phyloP scores from a whole-genome alignment of 306 rosid genomes.

The Potentilla sterilis region DNA sequence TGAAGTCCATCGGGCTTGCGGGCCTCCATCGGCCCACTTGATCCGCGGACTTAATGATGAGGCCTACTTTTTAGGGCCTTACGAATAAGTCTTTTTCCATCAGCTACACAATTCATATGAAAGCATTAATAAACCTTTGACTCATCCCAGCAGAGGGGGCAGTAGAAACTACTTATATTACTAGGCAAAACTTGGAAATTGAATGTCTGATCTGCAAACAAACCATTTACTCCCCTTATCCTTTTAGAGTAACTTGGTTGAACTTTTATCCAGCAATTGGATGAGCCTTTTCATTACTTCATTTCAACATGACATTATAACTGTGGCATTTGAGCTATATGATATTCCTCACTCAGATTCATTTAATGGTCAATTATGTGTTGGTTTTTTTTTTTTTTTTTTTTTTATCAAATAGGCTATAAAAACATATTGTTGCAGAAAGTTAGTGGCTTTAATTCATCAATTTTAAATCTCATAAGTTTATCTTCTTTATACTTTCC shows the following conservation, averaged over 20 bases:
- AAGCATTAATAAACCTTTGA: background rate
- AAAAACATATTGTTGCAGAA: background rate
- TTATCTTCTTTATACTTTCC: conserved; percentile 10
- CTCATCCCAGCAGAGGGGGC: background rate
- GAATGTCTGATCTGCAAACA: background rate
- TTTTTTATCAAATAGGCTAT: background rate
- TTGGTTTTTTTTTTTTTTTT: too few species aligned
- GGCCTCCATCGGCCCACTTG: too few species aligned
- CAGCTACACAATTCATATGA: background rate
- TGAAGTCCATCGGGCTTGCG: too few species aligned
- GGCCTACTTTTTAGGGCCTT: background rate
- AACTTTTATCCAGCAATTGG: background rate
- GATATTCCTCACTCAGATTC: background rate
- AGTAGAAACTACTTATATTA: background rate
- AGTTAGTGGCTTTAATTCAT: background rate
- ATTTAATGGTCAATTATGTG: background rate
- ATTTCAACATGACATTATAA: background rate
- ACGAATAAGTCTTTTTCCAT: background rate
- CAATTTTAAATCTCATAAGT: background rate
- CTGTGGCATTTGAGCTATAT: background rate
- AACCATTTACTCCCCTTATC: background rate
- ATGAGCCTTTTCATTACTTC: background rate
- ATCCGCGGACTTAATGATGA: too few species aligned
- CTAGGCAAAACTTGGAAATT: background rate
- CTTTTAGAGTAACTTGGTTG: background rate